Base-by-base conservation (phyloP, 164 flowering plant genomes). In the Sedum album region DNA sequence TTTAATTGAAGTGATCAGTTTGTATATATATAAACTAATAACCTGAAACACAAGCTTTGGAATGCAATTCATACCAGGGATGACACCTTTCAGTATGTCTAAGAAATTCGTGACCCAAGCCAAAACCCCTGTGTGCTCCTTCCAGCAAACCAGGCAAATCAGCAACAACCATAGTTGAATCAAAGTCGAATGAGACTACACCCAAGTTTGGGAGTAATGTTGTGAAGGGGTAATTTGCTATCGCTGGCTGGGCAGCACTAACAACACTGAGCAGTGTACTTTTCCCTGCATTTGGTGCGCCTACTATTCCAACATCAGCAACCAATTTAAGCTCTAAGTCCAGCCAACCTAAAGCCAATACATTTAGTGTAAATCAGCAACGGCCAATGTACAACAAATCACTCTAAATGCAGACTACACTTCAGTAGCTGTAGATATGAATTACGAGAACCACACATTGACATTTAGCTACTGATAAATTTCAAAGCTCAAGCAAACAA, bases 201-300 rank as follows among this genome's bases (percentile, higher is more conserved):
- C 97, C 97, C 25, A 94, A 75, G 77, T 91, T 94, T 67, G 99
- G 99, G 74, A 91, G 92, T 70, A 94, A 78, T 21, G 99, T 94
- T 33, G 99, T 94, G 69, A 91, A 91, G 5, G 99, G 97, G 71
- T 94, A 94, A 74, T 87, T 88, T 68, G 99, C 99, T 75, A 94
- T 91, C 49, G 76, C 63, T 76, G 99, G 97, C 73, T 86, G 85
- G 68, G 99, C 99, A 77, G 96, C 96, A 78, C 96, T 86, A 72
- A 90, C 79, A 73, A 77, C 96, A 75, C 97, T 88, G 60, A 94
- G 83, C 31, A 88, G 82, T 65, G 99, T 94, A 85, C 97, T 90
- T 80, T 94, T 94, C 71, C 99, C 99, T 25, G 97, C 97, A 86
- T 94, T 94, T 71, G 99, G 97, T 60, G 91, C 97, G 69, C 99